Conservation (phyloP, 139 green algal genomes). For the Raphidocelis subcapitata region DNA sequence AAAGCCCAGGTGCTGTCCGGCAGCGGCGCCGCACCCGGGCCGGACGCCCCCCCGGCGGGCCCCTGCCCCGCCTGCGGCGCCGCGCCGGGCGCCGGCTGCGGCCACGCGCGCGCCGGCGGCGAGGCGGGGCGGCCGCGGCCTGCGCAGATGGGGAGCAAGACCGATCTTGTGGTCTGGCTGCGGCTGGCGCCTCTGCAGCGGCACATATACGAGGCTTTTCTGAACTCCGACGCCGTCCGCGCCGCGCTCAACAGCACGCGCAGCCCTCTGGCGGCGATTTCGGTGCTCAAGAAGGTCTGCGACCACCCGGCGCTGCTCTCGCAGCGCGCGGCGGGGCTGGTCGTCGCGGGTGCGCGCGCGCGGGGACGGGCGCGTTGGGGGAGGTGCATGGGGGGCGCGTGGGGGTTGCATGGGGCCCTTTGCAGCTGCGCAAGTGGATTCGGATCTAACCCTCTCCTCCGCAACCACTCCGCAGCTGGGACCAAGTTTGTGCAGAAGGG, state of each 20-base stretch:
- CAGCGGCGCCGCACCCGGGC: background rate
- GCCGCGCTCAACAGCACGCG: slow-evolving; percentile 38
- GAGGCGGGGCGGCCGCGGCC: background rate
- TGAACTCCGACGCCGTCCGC: slow-evolving; percentile 57
- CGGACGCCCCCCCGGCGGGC: no score
- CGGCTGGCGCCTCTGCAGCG: slow-evolving; percentile 67
- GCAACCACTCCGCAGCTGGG: background rate
- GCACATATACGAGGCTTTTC: slow-evolving; percentile 73
- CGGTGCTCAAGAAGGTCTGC: slow-evolving; percentile 88
- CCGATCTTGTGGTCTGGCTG: slow-evolving; percentile 96
- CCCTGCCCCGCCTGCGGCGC: background rate
- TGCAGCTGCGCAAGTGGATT: background rate
- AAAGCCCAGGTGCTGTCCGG: slow-evolving; percentile 81
- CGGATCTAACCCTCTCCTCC: no score
- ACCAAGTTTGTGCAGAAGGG: background rate
- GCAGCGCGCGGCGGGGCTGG: slow-evolving; percentile 44
- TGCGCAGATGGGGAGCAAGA: slow-evolving; percentile 66
- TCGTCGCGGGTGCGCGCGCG: slow-evolving; percentile 26
- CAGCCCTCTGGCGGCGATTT: slow-evolving; percentile 73
- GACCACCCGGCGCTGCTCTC: slow-evolving; percentile 90
- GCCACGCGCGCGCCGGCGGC: no score
- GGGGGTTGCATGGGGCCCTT: background rate
- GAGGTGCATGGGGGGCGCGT: background rate
- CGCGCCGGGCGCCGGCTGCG: background rate
- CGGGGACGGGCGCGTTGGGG: background rate